Evolutionary conservation across 441 rosid species (phyloP), one percentile per base, ranked within the genome.

Genomic region (Viola pubescens): DNA sequence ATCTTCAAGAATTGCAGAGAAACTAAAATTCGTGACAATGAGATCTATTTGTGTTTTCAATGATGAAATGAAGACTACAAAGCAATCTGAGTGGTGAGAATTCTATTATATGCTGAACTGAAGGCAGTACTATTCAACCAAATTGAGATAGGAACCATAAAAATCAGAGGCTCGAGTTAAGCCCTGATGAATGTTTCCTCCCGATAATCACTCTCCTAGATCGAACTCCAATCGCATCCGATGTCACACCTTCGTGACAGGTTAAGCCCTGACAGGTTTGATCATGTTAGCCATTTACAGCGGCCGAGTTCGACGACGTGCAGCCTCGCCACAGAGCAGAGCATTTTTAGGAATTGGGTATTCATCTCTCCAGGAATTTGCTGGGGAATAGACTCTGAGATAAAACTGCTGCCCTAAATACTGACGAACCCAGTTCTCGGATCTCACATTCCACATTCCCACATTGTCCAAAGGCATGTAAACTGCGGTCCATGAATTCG

Each of bases 361-460:
- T 44, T 88, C 94, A 42, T 88, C 94, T 68, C 98, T 77, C 61
- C 82, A 75, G 0, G 94, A 84, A 46, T 70, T 81, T 7, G 85
- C 79, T 4, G 78, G 61, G 1, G 96, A 82, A 70, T 70, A 81
- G 6, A 86, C 89, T 5, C 87, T 79, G 37, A 86, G 77, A 66
- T 89, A 86, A 62, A 89, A 81, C 44, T 89, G 92, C 61, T 87
- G 92, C 46, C 92, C 97, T 26, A 89, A 61, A 72, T 89, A 89
- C 67, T 83, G 91, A 37, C 78, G 79, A 12, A 69, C 78, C 92
- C 90, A 89, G 62, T 77, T 75, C 77, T 85, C 87, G 2, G 89
- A 87, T 64, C 97, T 81, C 50, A 89, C 34, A 66, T 83, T 89
- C 96, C 96, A 89, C 89, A 89, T 86, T 51, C 96, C 94, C 40